Percentiles rank a stretch among this genome's conserved stretches.
Evolutionary conservation across 768 basidiomycete genomes (phyloP).

Genomic region (Gloeophyllum trabeum): DNA sequence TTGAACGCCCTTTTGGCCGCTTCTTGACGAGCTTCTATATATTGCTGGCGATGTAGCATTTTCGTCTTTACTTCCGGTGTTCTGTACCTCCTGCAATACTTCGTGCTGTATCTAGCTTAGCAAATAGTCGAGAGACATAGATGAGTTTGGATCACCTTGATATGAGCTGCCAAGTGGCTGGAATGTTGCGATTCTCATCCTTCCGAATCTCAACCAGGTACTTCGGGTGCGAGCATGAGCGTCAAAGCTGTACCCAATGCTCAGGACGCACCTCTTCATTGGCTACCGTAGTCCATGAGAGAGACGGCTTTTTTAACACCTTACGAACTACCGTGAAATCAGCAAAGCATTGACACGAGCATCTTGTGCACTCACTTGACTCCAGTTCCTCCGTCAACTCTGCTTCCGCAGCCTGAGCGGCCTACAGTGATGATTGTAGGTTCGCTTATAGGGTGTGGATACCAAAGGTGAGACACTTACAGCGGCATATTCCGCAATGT

Average conservation of each 20-base stretch:
- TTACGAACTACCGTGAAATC: constrained; percentile 45
- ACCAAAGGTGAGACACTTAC: constrained; percentile 27
- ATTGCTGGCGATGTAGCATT: constrained; percentile 63
- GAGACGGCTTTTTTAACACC: constrained; percentile 55
- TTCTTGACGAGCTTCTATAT: constrained; percentile 57
- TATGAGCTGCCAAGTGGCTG: constrained; percentile 53
- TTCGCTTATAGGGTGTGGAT: no score
- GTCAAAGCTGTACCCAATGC: background rate
- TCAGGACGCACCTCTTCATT: constrained; percentile 48
- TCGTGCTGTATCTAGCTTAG: constrained; percentile 72
- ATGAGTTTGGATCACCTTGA: no score
- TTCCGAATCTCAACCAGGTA: constrained; percentile 74
- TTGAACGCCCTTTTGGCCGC: constrained; percentile 58
- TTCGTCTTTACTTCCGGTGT: constrained; percentile 54
- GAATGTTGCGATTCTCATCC: constrained; percentile 32
- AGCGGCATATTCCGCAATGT: constrained; percentile 44
- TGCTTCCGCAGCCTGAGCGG: constrained; percentile 52
- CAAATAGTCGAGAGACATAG: no score
- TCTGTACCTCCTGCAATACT: constrained; percentile 58
- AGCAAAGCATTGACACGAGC: constrained; percentile 1
- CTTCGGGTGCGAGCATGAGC: constrained; percentile 21
- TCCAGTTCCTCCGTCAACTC: constrained; percentile 70
- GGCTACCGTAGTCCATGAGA: constrained; percentile 58
- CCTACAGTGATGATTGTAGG: no score
- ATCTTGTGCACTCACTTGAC: constrained; percentile 29